Percentiles rank a stretch among this genome's conserved stretches.
These are phyloP conservation scores for Stephanodiscus minutulus DNA, from an alignment of 108 stramenopile species.

Conservation along the genomic window DNA sequence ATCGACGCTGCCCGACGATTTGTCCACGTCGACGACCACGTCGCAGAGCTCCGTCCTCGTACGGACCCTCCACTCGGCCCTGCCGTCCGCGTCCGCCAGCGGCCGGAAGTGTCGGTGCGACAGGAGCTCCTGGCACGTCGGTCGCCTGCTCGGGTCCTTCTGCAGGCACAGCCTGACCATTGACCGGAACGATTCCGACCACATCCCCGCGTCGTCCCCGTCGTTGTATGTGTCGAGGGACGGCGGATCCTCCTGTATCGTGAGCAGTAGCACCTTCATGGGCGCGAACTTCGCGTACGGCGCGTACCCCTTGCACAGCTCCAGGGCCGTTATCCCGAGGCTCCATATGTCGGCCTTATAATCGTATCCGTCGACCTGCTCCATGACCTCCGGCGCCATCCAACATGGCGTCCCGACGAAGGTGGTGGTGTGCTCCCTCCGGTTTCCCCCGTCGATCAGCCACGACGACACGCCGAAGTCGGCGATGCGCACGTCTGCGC, in stretches of 20 bases:
- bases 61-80: conserved; percentile 38
- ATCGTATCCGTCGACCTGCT: conserved; percentile 96
- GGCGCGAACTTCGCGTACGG: conserved; percentile 96
- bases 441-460: conserved; percentile 70
- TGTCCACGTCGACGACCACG: conserved; percentile 67
- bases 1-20: not conserved
- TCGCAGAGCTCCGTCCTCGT: conserved; percentile 65
- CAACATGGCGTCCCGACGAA: conserved; percentile 95
- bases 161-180: conserved; percentile 75
- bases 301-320: conserved; percentile 97
- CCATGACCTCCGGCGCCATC: conserved; percentile 97
- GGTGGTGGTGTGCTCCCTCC: conserved; percentile 82
- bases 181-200: conserved; percentile 67
- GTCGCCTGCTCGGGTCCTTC: conserved; percentile 82
- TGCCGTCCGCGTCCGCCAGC: conserved; percentile 34
- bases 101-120: conserved; percentile 54
- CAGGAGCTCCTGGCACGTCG: conserved; percentile 69
- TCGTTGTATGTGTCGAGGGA: conserved; percentile 86
- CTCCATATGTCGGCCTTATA: conserved; percentile 98
- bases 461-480: conserved; percentile 96
- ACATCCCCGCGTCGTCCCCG: conserved; percentile 64
- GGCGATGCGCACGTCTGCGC: conserved; percentile 88
- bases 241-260: conserved; percentile 96
- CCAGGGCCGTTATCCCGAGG: conserved; percentile 97
- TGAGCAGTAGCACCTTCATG: conserved; percentile 96